Percentiles rank a stretch among this genome's conserved stretches.
phyloP scores from a whole-genome alignment of 768 basidiomycete species.

The Auricularia sp. region DNA sequence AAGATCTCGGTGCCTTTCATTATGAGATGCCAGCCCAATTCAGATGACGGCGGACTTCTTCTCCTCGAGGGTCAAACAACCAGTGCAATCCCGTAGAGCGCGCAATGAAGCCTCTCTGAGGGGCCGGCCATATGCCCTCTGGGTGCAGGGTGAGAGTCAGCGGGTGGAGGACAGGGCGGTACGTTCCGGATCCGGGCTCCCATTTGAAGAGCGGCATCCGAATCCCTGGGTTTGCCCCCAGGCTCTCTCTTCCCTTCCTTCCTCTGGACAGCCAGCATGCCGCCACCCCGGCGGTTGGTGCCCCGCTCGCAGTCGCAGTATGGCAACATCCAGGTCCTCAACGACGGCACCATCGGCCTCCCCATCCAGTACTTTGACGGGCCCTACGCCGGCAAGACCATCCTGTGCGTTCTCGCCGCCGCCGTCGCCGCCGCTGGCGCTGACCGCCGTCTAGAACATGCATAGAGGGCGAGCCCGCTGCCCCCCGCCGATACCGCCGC shows the following conservation, averaged over 20 bases:
- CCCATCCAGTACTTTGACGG: conserved; percentile 50
- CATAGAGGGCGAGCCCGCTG: conserved; percentile 3
- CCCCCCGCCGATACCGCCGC: neutral
- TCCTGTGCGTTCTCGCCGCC: conserved; percentile 13
- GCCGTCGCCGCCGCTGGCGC: neutral
- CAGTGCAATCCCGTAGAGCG: too few relatives aligned
- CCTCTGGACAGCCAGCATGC: neutral
- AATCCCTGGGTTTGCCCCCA: too few relatives aligned
- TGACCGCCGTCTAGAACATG: neutral
- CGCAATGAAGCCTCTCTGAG: too few relatives aligned
- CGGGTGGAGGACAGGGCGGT: too few relatives aligned
- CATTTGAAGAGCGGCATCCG: too few relatives aligned
- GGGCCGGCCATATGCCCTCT: too few relatives aligned
- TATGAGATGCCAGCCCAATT: too few relatives aligned
- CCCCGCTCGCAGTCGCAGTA: neutral
- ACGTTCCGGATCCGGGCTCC: too few relatives aligned
- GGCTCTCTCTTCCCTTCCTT: neutral
- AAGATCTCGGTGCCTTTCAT: too few relatives aligned
- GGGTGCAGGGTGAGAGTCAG: too few relatives aligned
- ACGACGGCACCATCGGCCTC: conserved; percentile 24
- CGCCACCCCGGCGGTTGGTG: neutral
- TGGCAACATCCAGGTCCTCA: neutral
- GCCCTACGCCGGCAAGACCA: conserved; percentile 48
- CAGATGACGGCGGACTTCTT: too few relatives aligned
- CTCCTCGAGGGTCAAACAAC: too few relatives aligned